Base-by-base conservation (phyloP, 202 grass and related monocot genomes). In the Schoenoplectus tabernaemontani region DNA sequence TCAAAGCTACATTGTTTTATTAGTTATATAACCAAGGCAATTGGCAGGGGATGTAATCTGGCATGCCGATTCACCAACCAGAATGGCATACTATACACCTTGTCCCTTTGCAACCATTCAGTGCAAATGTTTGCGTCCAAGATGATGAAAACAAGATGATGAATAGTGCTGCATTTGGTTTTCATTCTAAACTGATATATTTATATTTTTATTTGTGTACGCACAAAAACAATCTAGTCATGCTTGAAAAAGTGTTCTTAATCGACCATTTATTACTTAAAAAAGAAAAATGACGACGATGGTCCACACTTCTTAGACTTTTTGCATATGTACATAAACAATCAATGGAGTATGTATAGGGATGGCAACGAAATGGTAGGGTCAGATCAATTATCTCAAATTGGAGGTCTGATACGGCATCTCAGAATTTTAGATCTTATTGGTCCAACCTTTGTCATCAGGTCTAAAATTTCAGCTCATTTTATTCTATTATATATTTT, bases 71-170 rank as follows among this genome's bases (percentile, higher is more conserved):
- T 22, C 37, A 22, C 64, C 64, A 67, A 67, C 22, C 22, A 2
- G 42, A 67, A 67, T 67, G 10, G 68, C 36, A 72, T 32, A 30
- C 68, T 72, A 50, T 72, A 71, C 22, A 71, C 22, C 41, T 71
- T 71, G 67, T 71, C 67, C 23, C 43, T 42, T 71, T 30, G 68
- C 68, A 48, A 72, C 68, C 42, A 48, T 56, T 72, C 42, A 71
- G 41, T 47, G 23, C 4, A 28, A 10, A 46, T 7, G 24, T 47
- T 26, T 46, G 13, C 41, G 3, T 72, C 67, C 67, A 72, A 72
- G 23, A 42, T 12, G 43, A 72, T 48, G 67, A n/a, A 30, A 48
- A 72, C 43, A 47, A 19, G 22, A 72, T 17, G 22, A 72, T 44
- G 20, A 69, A 72, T 32, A 72, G 68, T 30, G 12, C 12, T 72